phyloP scores from a whole-genome alignment of 371 early-diverging fungal species.

The Mortierella sp. region DNA sequence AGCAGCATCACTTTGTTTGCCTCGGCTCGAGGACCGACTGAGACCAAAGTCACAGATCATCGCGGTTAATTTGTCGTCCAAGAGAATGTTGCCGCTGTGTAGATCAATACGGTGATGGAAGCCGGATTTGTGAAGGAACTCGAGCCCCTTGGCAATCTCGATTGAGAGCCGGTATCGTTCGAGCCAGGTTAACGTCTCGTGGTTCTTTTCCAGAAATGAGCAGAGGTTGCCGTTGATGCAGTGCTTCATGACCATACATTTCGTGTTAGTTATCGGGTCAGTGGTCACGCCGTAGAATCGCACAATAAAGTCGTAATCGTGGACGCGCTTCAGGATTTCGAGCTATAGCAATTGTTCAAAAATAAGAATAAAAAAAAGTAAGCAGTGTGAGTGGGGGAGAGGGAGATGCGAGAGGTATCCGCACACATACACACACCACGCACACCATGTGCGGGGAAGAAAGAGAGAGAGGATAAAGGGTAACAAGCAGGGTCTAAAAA shows the following conservation, averaged over 20 bases:
- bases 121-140: constrained; percentile 53
- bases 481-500: too few relatives aligned
- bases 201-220: constrained; percentile 35
- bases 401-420: neutral
- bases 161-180: constrained; percentile 49
- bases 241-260: constrained; percentile 52
- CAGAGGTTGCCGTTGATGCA: constrained; percentile 45
- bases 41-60: constrained; percentile 53
- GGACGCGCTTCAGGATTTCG: constrained; percentile 49
- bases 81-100: constrained; percentile 51
- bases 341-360: constrained; percentile 24
- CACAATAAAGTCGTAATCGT: constrained; percentile 51
- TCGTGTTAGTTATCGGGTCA: constrained; percentile 37
- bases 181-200: constrained; percentile 36
- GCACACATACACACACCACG: neutral
- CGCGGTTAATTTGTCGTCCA: constrained; percentile 46
- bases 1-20: constrained; percentile 29
- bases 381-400: neutral
- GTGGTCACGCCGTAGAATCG: constrained; percentile 47
- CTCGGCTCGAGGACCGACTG: constrained; percentile 35
- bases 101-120: constrained; percentile 51
- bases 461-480: too few relatives aligned
- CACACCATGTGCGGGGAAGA: neutral
- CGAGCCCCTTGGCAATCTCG: constrained; percentile 51
- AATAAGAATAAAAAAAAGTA: neutral